Conservation (phyloP, 495 filamentous ascomycete genomes). For the Amphirosellinia nigrospora region DNA sequence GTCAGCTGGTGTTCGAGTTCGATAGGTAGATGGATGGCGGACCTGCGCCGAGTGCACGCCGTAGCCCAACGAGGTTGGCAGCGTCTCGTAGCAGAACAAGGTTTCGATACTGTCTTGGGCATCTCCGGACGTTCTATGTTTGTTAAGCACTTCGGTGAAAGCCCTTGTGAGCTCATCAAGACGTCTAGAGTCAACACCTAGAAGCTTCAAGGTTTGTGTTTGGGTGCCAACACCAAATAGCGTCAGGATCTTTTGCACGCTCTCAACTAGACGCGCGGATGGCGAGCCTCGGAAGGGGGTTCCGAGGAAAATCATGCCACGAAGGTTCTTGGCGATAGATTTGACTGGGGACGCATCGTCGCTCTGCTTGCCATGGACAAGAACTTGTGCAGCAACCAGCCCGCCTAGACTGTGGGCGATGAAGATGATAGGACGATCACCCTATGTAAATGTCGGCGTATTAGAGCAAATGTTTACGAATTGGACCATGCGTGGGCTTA, state of each 20-base stretch:
- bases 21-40: no score
- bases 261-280: background rate
- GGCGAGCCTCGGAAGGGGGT: background rate
- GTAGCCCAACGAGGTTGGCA: background rate
- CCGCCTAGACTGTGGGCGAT: background rate
- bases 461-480: no score
- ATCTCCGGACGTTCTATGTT: background rate
- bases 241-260: background rate
- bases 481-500: no score
- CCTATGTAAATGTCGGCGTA: no score
- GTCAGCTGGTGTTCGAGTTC: no score
- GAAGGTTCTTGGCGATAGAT: background rate
- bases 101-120: background rate
- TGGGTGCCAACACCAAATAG: background rate
- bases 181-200: background rate
- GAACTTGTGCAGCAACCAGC: background rate
- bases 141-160: background rate
- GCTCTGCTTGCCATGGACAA: background rate
- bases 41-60: no score
- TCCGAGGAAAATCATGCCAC: background rate
- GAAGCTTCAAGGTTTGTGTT: background rate
- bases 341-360: background rate
- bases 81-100: background rate
- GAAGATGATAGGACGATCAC: background rate
- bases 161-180: background rate